Percentiles rank a stretch among this genome's conserved stretches.
Conservation (phyloP, 768 basidiomycete genomes). For the Pulveroboletus sp. region DNA sequence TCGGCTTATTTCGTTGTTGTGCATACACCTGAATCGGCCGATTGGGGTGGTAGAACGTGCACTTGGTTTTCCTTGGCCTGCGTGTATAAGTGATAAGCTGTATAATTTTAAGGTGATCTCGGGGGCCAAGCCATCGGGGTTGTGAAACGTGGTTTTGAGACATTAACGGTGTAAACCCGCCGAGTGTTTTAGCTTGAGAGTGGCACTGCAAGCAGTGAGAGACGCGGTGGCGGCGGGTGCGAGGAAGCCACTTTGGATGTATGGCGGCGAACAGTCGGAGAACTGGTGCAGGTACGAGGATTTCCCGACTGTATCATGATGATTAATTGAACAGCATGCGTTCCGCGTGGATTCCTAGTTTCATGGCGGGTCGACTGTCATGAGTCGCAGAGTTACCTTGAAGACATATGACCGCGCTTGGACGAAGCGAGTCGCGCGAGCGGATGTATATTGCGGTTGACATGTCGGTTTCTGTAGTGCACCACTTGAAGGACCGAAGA, state of each 20-base stretch:
- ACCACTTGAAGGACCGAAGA: neutral
- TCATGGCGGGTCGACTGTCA: neutral
- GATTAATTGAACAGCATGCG: neutral
- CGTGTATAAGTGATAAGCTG: neutral
- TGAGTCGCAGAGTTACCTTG: too few species aligned
- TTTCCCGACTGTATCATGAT: conserved; percentile 1
- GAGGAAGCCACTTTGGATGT: conserved; percentile 11
- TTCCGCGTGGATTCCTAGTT: neutral
- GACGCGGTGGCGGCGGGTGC: conserved; percentile 25
- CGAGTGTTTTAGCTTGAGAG: conserved; percentile 8
- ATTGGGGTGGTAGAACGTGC: too few species aligned
- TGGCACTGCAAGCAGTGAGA: conserved; percentile 4
- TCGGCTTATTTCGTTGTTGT: too few species aligned
- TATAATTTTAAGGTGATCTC: neutral
- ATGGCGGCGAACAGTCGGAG: conserved; percentile 10
- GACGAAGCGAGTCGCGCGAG: too few species aligned
- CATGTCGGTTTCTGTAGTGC: conserved; percentile 1
- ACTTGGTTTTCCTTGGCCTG: neutral
- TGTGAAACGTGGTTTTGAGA: conserved; percentile 5
- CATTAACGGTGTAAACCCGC: conserved; percentile 3
- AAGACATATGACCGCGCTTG: too few species aligned
- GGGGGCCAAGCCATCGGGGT: too few species aligned
- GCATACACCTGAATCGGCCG: too few species aligned
- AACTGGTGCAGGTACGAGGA: neutral
- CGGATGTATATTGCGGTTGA: too few species aligned